Evolutionary conservation across 2,329 filamentous ascomycete genomes (phyloP), one percentile per base, ranked within the genome.

Genomic region (Colletotrichum costaricense): DNA sequence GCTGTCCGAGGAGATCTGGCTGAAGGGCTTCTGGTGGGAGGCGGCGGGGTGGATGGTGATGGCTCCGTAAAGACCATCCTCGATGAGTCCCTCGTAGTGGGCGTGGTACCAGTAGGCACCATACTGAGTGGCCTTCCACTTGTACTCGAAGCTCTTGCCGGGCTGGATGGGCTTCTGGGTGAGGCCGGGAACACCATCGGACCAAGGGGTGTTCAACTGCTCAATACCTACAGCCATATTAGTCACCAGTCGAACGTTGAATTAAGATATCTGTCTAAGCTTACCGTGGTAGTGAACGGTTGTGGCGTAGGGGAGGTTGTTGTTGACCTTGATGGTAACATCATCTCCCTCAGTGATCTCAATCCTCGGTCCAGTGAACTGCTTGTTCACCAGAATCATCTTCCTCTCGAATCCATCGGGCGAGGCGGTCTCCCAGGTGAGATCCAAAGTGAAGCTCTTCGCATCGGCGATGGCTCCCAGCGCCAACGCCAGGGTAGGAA

Each of bases 51-150:
- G 82, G 22, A 92, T 88, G 11, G 88, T 77, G 1, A 92, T 87
- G 3, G 89, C 80, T 0, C 90, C 91, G 63, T 87, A 89, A 12
- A 91, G 80, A 0, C 91, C 91, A 75, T 93, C 90, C 70, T 90
- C 87, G 16, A 92, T 83, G 73, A 91, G 89, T 2, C 85, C 85
- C 1, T 82, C 81, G 28, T 84, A 83, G 76, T 92, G 90, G 0
- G 88, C 86, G 79, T 92, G 90, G 75, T 92, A 92, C 84, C 88
- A 91, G 79, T 89, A 90, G 55, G 86, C 87, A 3, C 91, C 91
- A 75, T 89, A 87, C 67, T 90, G 86, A 0, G 83, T 84, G 0
- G 90, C 89, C n/a, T 81, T 85, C 82, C 88, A 92, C 38, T 81
- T 82, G 77, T 92, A 90, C 0, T 83, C 81, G 76, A 88, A 92